phyloP scores from a whole-genome alignment of 768 basidiomycete genomes.

The Cubamyces lactineus region DNA sequence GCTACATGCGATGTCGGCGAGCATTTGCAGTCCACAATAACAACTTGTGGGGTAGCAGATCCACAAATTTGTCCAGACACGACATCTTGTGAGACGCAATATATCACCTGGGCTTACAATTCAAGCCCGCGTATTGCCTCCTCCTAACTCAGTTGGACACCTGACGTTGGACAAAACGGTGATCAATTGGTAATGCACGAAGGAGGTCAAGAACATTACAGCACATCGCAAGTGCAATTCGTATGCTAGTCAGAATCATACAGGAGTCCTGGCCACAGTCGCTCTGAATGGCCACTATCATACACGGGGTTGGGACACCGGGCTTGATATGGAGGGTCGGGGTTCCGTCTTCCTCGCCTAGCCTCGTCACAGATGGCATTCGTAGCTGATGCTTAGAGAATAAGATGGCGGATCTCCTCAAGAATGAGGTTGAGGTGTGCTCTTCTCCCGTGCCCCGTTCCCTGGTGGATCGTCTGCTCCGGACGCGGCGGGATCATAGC shows the following conservation, averaged over 20 bases:
- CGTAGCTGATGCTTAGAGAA: background rate
- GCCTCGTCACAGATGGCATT: too few species aligned
- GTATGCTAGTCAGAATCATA: slow-evolving; percentile 14
- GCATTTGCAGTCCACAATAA: too few species aligned
- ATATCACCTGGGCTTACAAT: too few species aligned
- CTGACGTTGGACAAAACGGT: background rate
- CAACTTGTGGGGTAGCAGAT: too few species aligned
- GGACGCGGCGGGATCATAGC: background rate
- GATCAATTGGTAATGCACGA: slow-evolving; percentile 4
- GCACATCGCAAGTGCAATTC: background rate
- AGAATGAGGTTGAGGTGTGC: slow-evolving; percentile 9
- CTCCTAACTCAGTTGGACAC: too few species aligned
- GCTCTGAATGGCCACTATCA: background rate
- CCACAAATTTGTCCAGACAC: too few species aligned
- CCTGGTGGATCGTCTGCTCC: background rate
- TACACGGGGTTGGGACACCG: background rate
- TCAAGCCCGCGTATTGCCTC: too few species aligned
- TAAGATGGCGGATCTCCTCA: background rate
- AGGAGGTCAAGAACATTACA: slow-evolving; percentile 5
- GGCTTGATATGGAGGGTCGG: too few species aligned
- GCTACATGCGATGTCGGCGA: too few species aligned
- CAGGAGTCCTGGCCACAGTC: slow-evolving; percentile 1
- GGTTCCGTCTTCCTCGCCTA: too few species aligned
- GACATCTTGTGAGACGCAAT: too few species aligned
- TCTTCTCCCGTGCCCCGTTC: background rate